A percentile compares a stretch with the other conserved stretches of the same genome.
phyloP scores from a whole-genome alignment of 306 rosid species.

The Albizia julibrissin region DNA sequence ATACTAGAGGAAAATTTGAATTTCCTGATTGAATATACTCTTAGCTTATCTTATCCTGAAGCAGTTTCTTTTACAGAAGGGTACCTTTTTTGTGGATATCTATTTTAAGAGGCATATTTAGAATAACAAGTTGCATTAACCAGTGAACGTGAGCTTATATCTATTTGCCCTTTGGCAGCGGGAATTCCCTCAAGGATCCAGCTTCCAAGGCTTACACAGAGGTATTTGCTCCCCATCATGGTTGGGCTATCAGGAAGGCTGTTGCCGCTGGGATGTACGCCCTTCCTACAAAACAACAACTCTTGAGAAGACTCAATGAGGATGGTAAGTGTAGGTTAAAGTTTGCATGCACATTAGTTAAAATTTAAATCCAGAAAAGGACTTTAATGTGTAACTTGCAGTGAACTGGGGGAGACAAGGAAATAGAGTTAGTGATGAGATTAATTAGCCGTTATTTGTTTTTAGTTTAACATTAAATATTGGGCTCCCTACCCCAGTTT shows the following conservation, averaged over 20 bases:
- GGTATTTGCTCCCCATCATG: constrained; percentile 83
- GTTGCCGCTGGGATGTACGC: constrained; percentile 93
- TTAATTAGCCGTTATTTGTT: constrained; percentile 15
- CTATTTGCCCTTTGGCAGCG: constrained; percentile 51
- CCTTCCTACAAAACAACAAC: constrained; percentile 75
- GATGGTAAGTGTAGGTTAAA: constrained; percentile 62
- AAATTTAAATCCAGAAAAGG: constrained; percentile 19
- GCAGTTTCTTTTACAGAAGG: neutral
- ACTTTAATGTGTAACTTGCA: neutral
- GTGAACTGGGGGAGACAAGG: neutral
- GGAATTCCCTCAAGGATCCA: constrained; percentile 76
- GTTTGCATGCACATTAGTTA: constrained; percentile 24
- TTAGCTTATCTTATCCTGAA: neutral
- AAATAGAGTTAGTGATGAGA: neutral
- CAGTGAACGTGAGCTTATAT: constrained; percentile 24
- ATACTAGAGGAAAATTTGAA: neutral
- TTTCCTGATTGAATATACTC: neutral
- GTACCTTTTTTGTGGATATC: neutral
- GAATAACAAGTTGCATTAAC: neutral
- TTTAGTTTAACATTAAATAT: neutral
- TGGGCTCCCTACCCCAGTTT: neutral
- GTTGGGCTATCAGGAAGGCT: constrained; percentile 89
- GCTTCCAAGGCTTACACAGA: constrained; percentile 89
- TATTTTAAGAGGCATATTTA: neutral
- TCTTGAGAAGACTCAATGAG: constrained; percentile 75